These are phyloP conservation scores for Sporisorium exsertum DNA, from an alignment of 1,284 basidiomycete species.

Conservation along the genomic window DNA sequence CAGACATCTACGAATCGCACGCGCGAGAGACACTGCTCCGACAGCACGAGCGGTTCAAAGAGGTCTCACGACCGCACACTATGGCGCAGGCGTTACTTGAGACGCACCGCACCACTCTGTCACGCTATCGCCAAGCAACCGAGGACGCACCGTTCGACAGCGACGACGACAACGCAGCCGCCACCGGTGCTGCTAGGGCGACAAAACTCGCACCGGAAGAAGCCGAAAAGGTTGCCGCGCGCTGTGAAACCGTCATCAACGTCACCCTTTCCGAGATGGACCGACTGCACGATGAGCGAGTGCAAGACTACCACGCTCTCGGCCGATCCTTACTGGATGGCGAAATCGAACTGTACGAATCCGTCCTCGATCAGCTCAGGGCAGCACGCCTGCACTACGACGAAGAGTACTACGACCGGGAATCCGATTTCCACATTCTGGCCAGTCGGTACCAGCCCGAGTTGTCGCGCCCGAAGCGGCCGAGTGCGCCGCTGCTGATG, in stretches of 20 bases:
- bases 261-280: slow-evolving; percentile 88
- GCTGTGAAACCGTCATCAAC: slow-evolving; percentile 88
- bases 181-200: background rate
- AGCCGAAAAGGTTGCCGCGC: slow-evolving; percentile 74
- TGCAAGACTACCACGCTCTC: slow-evolving; percentile 54
- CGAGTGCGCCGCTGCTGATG: slow-evolving; percentile 26
- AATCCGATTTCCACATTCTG: slow-evolving; percentile 24
- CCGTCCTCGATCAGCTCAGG: slow-evolving; percentile 36
- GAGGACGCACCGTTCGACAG: slow-evolving; percentile 12
- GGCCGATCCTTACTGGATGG: slow-evolving; percentile 46
- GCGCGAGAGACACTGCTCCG: slow-evolving; percentile 78
- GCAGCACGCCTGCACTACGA: slow-evolving; percentile 41
- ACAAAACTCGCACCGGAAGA: slow-evolving; percentile 9
- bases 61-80: slow-evolving; percentile 78
- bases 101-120: slow-evolving; percentile 74
- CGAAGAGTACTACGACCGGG: slow-evolving; percentile 40
- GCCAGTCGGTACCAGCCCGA: slow-evolving; percentile 29
- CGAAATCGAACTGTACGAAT: slow-evolving; percentile 56
- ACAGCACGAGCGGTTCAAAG: slow-evolving; percentile 81
- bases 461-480: slow-evolving; percentile 24
- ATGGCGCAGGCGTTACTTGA: slow-evolving; percentile 79
- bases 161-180: slow-evolving; percentile 12
- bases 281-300: slow-evolving; percentile 65
- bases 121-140: slow-evolving; percentile 70
- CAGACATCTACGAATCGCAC: slow-evolving; percentile 82